Base-by-base conservation (phyloP, 2,329 filamentous ascomycete species). In the Penicillium expansum region DNA sequence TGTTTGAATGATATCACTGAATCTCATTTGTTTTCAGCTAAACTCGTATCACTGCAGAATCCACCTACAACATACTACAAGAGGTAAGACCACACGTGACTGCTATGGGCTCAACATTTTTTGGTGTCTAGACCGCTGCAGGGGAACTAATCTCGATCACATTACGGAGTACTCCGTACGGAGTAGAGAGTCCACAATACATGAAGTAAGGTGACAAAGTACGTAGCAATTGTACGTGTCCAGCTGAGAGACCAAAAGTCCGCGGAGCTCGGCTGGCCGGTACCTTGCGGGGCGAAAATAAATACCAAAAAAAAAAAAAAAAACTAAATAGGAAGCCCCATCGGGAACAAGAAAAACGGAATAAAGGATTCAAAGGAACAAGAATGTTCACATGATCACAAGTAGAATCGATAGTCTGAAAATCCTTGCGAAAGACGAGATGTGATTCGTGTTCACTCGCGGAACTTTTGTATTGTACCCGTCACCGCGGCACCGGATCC, bases 401-500 rank as follows among this genome's bases (percentile, higher is more conserved):
- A 38, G 37, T 14, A 20, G 55, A 62, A 48, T 66, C 63, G 55
- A 62, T 67, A 67, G 64, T 43, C 56, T 44, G 58, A 61, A 58
- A 60, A 64, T 63, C 57, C 42, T 60, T 52, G 56, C 53, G 30
- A 58, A 58, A 58, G 60, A 43, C 44, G 48, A 51, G 39, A 58
- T 42, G 27, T 45, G 48, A 58, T 50, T 49, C 30, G 49, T 42
- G 33, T 50, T 55, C 55, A 52, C 45, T 58, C 56, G 42, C 32
- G 47, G 57, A 51, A 48, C 42, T 51, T 58, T 45, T 56, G 55
- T 55, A 52, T 65, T 55, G 58, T 65, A 72, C 68, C 69, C 71
- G 68, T 71, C 71, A 65, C 65, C 70, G 71, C 70, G 71, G 71
- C 68, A 72, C 65, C 66, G 65, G 70, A 67, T 67, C 63, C 56